Conservation (phyloP, 176 grass and related monocot genomes). For the Sorghum bicolor region DNA sequence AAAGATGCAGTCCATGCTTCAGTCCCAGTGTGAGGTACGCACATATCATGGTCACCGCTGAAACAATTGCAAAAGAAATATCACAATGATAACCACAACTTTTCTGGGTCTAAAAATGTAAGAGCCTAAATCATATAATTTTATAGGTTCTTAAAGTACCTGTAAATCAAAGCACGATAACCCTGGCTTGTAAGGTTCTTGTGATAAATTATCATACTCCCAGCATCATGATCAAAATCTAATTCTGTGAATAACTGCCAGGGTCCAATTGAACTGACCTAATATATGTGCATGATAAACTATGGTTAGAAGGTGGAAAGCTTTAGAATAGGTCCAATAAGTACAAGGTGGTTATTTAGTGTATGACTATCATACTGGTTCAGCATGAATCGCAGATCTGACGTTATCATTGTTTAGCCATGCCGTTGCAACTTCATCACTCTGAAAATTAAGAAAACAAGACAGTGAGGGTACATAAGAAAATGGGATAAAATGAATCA, state of each 20-base stretch:
- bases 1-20: constrained; percentile 87
- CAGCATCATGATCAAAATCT: constrained; percentile 60
- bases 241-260: constrained; percentile 67
- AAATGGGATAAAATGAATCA: not conserved
- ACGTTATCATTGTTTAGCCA: constrained; percentile 77
- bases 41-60: constrained; percentile 98
- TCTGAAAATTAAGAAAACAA: constrained; percentile 45
- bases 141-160: constrained; percentile 36
- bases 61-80: constrained; percentile 12
- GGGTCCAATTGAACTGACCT: constrained; percentile 56
- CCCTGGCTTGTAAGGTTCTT: constrained; percentile 74
- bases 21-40: constrained; percentile 76
- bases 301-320: not conserved
- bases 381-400: constrained; percentile 86
- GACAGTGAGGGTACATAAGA: not conserved
- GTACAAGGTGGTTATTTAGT: not conserved
- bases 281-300: constrained; percentile 22
- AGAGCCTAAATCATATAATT: not conserved
- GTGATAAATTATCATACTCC: constrained; percentile 94
- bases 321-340: not conserved
- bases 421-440: constrained; percentile 76
- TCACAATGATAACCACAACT: not conserved
- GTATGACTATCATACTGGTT: constrained; percentile 57
- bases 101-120: not conserved
- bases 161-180: constrained; percentile 84